Evolutionary conservation across 1,139 yeast species (phyloP), one percentile per base, ranked within the genome.

Genomic region (Geotrichum candidum): DNA sequence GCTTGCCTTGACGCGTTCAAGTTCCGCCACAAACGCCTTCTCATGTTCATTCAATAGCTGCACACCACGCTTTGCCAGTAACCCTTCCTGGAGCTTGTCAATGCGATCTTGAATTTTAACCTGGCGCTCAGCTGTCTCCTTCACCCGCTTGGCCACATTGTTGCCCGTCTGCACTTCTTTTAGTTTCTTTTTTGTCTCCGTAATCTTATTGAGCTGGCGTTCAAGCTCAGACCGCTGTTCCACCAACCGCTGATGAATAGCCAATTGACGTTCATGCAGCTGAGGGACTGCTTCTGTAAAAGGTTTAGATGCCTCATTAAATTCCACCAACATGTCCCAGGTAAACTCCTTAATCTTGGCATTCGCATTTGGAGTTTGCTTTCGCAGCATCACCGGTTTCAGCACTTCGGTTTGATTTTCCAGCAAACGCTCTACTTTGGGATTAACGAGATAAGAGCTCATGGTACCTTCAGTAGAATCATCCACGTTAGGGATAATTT

Each of bases 1-100:
- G 18, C 23, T 41, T 3, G n/a, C 48, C 53, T 68, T 67, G 41
- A 72, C 64, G 13, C 73, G 69, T 56, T 73, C 74, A 15, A 82
- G 71, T 65, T 80, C 84, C 31, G 69, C 73, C 65, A 78, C 76
- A 84, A 84, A 82, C 45, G 68, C 71, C 64, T 73, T 70, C 66
- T 82, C 86, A 15, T 76, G 71, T 1, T 72, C 71, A 57, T 78
- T 75, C 41, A 81, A 67, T 0, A 78, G 75, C 15, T 72, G 59
- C 15, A 73, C 70, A 38, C 69, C 67, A 27, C 65, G 65, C 51
- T 62, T 68, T 61, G 63, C 63, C 6, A 79, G 60, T 45, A 41
- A 23, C 3, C 68, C 72, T 2, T 70, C 67, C 15, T 70, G 68
- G 6, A 81, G 65, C 18, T 62, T 64, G 2, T 67, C 65, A 10